Base-by-base conservation (phyloP, 129 eudicot genomes). In the Tanacetum coccineum region DNA sequence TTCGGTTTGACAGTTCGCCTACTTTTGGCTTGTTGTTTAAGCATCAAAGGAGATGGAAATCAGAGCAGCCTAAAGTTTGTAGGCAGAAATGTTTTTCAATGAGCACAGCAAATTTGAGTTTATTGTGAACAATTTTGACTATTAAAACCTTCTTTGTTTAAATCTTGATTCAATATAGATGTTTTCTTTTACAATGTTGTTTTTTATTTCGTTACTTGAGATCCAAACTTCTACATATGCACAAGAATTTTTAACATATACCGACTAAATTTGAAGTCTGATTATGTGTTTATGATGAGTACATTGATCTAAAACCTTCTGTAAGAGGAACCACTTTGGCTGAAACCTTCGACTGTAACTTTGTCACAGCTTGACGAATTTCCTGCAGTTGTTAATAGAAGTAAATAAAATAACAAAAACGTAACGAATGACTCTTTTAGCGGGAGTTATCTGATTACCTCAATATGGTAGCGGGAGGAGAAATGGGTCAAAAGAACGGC, bases 401-500 rank as follows among this genome's bases (percentile, higher is more conserved):
- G 12, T 11, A 18, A 1, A 64, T 63, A 62, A 66, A 6, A 26
- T 58, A 14, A 56, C 44, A 30, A 51, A 49, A 58, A 26, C 18
- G 40, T 26, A 32, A 19, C 12, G 5, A 14, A 19, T 9, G 25
- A 7, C 14, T 36, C 42, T 36, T 36, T 36, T 42, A 26, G 17
- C 1, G 13, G 11, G 25, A 3, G 57, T 56, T 14, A 44, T 64
- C 46, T 59, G 40, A 57, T 78, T 86, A 93, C 98, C 98, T 93
- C 98, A 32, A 86, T 70, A 70, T 79, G 85, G 79, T 93, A 93
- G 30, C 96, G 96, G 11, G 98, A 79, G 30, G 98, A 93, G 71
- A 93, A 93, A 79, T 93, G 98, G 64, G 98, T 93, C 87, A 93
- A 66, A 59, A 93, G 71, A 64, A 93, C 30, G 39, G 98, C 45